Conservation (phyloP, 129 eudicot genomes). For the Glebionis coronaria region DNA sequence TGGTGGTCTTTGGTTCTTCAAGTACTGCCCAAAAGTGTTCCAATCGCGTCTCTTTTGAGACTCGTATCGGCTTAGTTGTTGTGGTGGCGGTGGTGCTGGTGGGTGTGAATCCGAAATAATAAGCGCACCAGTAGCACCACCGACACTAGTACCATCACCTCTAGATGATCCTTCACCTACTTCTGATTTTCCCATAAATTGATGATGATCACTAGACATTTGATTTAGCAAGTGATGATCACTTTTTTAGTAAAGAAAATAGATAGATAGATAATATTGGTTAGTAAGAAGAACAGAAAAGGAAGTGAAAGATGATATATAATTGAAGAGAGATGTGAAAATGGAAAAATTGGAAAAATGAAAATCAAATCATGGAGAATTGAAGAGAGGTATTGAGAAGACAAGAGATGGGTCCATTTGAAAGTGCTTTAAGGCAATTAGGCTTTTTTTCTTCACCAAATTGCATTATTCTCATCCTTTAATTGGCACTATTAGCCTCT, state of each 20-base stretch:
- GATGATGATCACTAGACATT: constrained; percentile 38
- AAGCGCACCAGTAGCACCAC: background rate
- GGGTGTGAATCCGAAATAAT: constrained; percentile 23
- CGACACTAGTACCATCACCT: constrained; percentile 1
- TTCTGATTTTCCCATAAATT: constrained; percentile 37
- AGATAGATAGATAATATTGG: background rate
- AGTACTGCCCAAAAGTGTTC: constrained; percentile 78
- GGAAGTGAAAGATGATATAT: constrained; percentile 23
- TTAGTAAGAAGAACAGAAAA: constrained; percentile 21
- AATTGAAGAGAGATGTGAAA: constrained; percentile 47
- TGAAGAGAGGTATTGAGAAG: constrained; percentile 45
- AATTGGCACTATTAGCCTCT: constrained; percentile 48
- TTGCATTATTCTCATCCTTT: constrained; percentile 53
- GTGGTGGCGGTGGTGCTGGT: constrained; percentile 21
- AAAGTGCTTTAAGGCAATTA: constrained; percentile 56
- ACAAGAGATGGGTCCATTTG: constrained; percentile 67
- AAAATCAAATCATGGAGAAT: constrained; percentile 49
- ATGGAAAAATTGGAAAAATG: constrained; percentile 21
- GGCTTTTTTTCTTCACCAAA: constrained; percentile 53
- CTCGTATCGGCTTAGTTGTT: constrained; percentile 63
- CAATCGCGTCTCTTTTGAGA: constrained; percentile 73
- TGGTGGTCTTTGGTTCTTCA: constrained; percentile 68
- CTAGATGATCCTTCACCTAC: constrained; percentile 36
- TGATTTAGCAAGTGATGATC: constrained; percentile 17
- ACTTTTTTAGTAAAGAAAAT: background rate